Evolutionary conservation across 495 filamentous ascomycete genomes (phyloP), one percentile per base, ranked within the genome.

Genomic region (Neurospora sp.): DNA sequence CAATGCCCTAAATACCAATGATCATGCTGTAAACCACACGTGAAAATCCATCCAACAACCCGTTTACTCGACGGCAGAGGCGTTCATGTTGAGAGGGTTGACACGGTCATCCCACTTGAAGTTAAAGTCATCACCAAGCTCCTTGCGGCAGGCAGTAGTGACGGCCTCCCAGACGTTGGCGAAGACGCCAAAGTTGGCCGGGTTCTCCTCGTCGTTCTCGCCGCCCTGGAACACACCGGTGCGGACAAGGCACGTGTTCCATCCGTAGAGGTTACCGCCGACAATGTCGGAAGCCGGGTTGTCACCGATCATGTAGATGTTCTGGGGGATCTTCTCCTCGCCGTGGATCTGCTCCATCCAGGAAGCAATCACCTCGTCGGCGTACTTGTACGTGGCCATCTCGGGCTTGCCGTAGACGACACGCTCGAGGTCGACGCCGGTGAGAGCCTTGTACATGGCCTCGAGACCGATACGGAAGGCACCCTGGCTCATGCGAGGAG

Each of bases 151-250:
- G 77, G 97, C 95, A 86, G 97, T 91, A 80, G 97, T 95, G 77
- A 98, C 95, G 76, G 97, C 97, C 74, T 91, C 87, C 48, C 93
- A 89, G 77, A 98, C 95, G 73, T 90, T 88, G 70, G 83, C 79
- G 85, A 93, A 98, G 69, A 99, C 87, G 40, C 96, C 96, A 81
- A 97, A 90, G 81, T 93, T 93, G 73, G 96, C 95, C 16, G 96
- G 96, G 80, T 98, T 94, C 75, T 95, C 94, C 83, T 98, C 96
- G 80, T 99, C 97, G 65, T 89, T 87, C 72, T 92, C 90, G 22
- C 96, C 84, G 40, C 84, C 81, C 69, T 83, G 79, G 77, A 83
- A 86, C 12, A 87, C 83, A 71, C 87, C 86, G 0, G 85, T 81
- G 35, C 91, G 89, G 72, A 98, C 93, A 76, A 97, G 91, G 68